These are phyloP conservation scores for Luvunga scandens DNA, from an alignment of 345 rosid genomes.

Conservation along the genomic window DNA sequence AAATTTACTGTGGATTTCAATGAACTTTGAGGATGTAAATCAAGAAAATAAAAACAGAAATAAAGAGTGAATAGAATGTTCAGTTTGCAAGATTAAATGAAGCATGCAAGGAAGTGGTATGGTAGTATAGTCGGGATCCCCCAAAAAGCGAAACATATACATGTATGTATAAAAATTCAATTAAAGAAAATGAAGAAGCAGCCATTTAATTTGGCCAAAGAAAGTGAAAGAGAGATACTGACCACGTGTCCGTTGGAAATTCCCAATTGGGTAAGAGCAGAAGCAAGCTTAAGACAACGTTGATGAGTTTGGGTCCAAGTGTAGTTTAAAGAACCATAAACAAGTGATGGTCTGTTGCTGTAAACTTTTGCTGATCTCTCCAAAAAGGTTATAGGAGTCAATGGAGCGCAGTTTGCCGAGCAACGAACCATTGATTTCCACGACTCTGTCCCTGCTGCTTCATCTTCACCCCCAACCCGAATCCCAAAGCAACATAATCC, in stretches of 20 bases:
- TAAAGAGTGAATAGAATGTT: not conserved
- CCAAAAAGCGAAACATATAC: no score
- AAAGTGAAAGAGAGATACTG: constrained; percentile 8
- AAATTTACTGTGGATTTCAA: no score
- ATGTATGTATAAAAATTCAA: no score
- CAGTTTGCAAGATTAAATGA: not conserved
- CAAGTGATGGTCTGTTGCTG: constrained; percentile 51
- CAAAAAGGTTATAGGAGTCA: constrained; percentile 72
- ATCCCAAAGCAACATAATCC: constrained; percentile 7
- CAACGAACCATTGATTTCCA: constrained; percentile 59
- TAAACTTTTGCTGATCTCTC: constrained; percentile 72
- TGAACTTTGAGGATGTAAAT: no score
- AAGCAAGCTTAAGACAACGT: constrained; percentile 70
- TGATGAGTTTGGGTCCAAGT: constrained; percentile 67
- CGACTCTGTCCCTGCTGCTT: constrained; percentile 25
- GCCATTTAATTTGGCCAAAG: no score
- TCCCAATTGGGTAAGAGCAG: constrained; percentile 60
- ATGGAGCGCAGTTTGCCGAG: constrained; percentile 53
- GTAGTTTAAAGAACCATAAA: constrained; percentile 43
- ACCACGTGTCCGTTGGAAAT: constrained; percentile 71
- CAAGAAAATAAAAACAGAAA: no score
- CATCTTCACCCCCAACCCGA: not conserved
- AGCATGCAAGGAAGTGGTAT: no score
- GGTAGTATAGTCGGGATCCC: no score
- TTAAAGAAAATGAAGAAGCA: no score